phyloP scores from a whole-genome alignment of 371 early-diverging fungal species.

The Dichotomocladium elegans region DNA sequence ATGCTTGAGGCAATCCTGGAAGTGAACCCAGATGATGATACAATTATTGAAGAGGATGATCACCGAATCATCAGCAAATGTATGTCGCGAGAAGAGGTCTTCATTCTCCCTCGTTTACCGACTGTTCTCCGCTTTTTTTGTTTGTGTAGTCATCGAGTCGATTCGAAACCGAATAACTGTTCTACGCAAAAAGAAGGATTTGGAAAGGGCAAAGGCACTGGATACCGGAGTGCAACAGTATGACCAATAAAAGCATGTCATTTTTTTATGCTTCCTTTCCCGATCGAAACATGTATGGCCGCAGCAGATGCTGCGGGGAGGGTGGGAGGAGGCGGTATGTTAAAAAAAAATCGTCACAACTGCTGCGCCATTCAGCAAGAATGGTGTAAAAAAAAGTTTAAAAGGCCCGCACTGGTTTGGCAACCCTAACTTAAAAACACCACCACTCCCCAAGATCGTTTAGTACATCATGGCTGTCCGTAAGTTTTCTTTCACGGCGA shows the following conservation, averaged over 20 bases:
- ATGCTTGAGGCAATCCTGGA: conserved; percentile 75
- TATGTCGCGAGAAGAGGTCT: too few species aligned
- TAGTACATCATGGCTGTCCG: conserved; percentile 33
- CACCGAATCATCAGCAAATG: conserved; percentile 54
- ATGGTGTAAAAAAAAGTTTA: too few species aligned
- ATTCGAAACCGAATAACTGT: conserved; percentile 42
- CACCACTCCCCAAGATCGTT: too few species aligned
- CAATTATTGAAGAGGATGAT: conserved; percentile 56
- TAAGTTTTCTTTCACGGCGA: conserved; percentile 14
- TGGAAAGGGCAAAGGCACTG: background rate
- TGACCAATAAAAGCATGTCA: background rate
- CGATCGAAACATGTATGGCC: too few species aligned
- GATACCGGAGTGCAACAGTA: background rate
- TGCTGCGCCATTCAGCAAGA: too few species aligned
- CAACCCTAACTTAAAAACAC: too few species aligned
- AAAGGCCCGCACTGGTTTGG: too few species aligned
- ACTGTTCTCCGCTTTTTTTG: background rate
- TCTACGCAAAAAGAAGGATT: conserved; percentile 26
- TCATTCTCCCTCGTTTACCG: background rate
- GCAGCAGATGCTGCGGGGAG: too few species aligned
- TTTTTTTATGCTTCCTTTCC: too few species aligned
- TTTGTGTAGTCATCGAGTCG: conserved; percentile 38
- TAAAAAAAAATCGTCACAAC: too few species aligned
- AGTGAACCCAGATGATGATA: conserved; percentile 36
- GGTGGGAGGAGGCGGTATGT: too few species aligned